Evolutionary conservation across 1,139 yeast species (phyloP).

Genomic region (Candida neerlandica): DNA sequence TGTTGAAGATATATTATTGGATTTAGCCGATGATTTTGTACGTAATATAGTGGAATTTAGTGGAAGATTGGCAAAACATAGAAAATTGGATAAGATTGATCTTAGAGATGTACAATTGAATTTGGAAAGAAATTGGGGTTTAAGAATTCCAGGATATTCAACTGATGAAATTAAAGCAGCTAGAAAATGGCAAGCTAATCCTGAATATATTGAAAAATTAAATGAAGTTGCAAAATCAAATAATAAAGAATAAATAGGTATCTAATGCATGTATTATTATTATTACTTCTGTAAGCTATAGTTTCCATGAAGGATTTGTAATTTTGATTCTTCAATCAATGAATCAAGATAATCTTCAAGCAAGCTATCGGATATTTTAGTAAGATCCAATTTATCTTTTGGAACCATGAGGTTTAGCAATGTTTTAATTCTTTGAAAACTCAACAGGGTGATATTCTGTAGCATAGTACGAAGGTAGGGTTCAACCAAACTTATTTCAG

Average conservation of each 20-base stretch:
- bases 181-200: conserved; percentile 77
- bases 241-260: conserved; percentile 1
- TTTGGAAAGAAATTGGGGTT: conserved; percentile 93
- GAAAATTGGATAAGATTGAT: conserved; percentile 87
- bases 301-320: conserved; percentile 20
- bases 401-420: conserved; percentile 17
- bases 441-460: conserved; percentile 13
- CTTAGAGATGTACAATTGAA: conserved; percentile 90
- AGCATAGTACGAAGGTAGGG: conserved; percentile 12
- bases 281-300: conserved; percentile 17
- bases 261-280: background rate
- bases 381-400: conserved; percentile 13
- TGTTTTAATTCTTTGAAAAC: conserved; percentile 15
- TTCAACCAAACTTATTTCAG: conserved; percentile 10
- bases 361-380: conserved; percentile 1
- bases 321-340: conserved; percentile 20
- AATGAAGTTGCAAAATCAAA: conserved; percentile 11
- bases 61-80: conserved; percentile 90
- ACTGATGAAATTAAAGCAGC: conserved; percentile 88
- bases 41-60: conserved; percentile 90
- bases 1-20: conserved; percentile 87
- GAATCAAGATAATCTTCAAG: conserved; percentile 19
- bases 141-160: conserved; percentile 89
- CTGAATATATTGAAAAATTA: conserved; percentile 67
- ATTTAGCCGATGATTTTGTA: conserved; percentile 94